These are phyloP conservation scores for Emmonsiellopsis sp. DNA, from an alignment of 2,329 filamentous ascomycete genomes.

Conservation along the genomic window DNA sequence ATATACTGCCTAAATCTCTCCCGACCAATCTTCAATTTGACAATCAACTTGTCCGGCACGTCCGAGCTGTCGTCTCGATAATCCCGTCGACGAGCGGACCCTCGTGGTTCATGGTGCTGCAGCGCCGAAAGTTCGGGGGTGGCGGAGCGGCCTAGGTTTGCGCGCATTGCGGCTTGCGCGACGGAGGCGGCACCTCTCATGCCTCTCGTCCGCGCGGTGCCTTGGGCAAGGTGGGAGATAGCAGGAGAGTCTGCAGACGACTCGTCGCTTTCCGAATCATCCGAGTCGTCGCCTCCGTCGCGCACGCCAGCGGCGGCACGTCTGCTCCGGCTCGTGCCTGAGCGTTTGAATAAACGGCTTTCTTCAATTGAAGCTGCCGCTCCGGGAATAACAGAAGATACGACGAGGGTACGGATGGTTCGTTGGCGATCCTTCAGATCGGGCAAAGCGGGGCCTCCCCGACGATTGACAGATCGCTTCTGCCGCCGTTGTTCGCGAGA, in stretches of 20 bases:
- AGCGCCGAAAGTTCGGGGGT: slow-evolving; percentile 63
- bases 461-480: slow-evolving; percentile 87
- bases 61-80: slow-evolving; percentile 71
- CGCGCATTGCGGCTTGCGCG: slow-evolving; percentile 76
- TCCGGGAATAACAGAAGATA: slow-evolving; percentile 86
- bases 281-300: slow-evolving; percentile 63
- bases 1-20: slow-evolving; percentile 62
- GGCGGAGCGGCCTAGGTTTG: slow-evolving; percentile 65
- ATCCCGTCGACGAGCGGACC: slow-evolving; percentile 53
- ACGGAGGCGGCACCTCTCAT: slow-evolving; percentile 82
- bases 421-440: slow-evolving; percentile 91
- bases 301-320: slow-evolving; percentile 47
- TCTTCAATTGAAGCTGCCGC: slow-evolving; percentile 72
- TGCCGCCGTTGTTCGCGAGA: slow-evolving; percentile 88
- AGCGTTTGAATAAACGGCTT: slow-evolving; percentile 75
- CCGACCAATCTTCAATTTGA: slow-evolving; percentile 65
- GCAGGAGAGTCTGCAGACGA: slow-evolving; percentile 80
- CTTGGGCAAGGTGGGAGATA: slow-evolving; percentile 55
- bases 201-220: slow-evolving; percentile 75
- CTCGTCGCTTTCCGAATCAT: slow-evolving; percentile 87
- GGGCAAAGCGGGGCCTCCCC: slow-evolving; percentile 86
- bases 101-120: slow-evolving; percentile 65
- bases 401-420: slow-evolving; percentile 83
- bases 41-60: slow-evolving; percentile 57
- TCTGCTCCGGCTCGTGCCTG: slow-evolving; percentile 52